These are phyloP conservation scores for Centaurea solstitialis DNA, from an alignment of 129 eudicot species.

Conservation along the genomic window DNA sequence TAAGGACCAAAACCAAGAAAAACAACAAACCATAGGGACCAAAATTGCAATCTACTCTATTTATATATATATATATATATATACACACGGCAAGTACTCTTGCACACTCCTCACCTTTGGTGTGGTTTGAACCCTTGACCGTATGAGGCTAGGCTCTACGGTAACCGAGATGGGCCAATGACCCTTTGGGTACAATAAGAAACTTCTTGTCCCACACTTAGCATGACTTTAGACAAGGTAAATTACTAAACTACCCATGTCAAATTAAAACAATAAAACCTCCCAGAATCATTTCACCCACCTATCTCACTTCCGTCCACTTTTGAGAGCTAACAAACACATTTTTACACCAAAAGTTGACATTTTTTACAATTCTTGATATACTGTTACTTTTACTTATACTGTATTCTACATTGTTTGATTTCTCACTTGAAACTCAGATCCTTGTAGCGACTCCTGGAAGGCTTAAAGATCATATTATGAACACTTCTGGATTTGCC, in stretches of 20 bases:
- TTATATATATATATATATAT: no score
- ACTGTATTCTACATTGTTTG: not conserved
- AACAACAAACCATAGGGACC: no score
- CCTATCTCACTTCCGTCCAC: not conserved
- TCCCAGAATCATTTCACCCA: not conserved
- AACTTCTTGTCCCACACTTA: not conserved
- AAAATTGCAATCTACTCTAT: no score
- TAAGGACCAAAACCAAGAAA: no score
- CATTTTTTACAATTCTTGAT: not conserved
- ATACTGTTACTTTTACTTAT: not conserved
- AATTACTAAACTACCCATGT: not conserved
- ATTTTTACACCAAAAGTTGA: not conserved
- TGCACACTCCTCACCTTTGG: not conserved
- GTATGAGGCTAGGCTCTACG: not conserved
- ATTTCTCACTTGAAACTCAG: slow-evolving; percentile 38
- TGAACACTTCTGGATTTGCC: slow-evolving; percentile 94
- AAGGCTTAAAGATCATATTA: slow-evolving; percentile 91
- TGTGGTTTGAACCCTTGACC: not conserved
- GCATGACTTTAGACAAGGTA: not conserved
- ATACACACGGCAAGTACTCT: no score
- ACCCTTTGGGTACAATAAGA: not conserved
- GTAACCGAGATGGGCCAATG: not conserved
- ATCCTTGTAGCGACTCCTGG: slow-evolving; percentile 99
- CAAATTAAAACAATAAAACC: not conserved
- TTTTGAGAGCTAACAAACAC: not conserved